Conservation (phyloP, 306 rosid species). For the Acacia melanoxylon region DNA sequence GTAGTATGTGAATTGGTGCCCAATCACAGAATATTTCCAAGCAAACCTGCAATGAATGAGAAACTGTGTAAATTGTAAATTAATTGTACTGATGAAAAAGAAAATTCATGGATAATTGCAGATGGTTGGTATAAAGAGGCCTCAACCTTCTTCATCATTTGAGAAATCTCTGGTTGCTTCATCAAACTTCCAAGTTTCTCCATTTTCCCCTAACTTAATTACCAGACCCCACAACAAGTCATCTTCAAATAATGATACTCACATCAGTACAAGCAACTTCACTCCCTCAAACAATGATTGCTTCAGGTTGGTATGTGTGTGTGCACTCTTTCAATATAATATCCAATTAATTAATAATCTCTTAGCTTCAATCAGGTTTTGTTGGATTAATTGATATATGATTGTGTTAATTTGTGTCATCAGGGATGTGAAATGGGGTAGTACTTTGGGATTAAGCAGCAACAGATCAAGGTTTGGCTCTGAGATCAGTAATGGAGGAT, state of each 20-base stretch:
- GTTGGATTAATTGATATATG: neutral
- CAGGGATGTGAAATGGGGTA: conserved; percentile 36
- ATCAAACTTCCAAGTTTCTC: conserved; percentile 37
- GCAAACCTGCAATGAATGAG: neutral
- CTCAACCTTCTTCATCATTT: conserved; percentile 32
- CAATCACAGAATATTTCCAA: neutral
- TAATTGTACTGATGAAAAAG: neutral
- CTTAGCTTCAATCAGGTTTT: neutral
- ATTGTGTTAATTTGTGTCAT: neutral
- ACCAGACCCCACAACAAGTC: conserved; percentile 27
- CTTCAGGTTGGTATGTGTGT: conserved; percentile 33
- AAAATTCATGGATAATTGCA: neutral
- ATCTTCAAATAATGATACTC: conserved; percentile 31
- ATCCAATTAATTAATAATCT: neutral
- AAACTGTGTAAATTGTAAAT: neutral
- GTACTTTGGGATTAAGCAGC: conserved; percentile 36
- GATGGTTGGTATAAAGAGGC: conserved; percentile 43
- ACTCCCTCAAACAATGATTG: conserved; percentile 29
- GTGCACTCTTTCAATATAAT: neutral
- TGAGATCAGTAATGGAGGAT: conserved; percentile 14
- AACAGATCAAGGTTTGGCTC: conserved; percentile 27
- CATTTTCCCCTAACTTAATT: conserved; percentile 24
- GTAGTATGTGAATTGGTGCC: neutral
- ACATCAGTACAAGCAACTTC: conserved; percentile 14
- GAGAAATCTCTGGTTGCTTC: conserved; percentile 40